Evolutionary conservation across 345 rosid species (phyloP), one percentile per base, ranked within the genome.

Genomic region (Populus deltoides): DNA sequence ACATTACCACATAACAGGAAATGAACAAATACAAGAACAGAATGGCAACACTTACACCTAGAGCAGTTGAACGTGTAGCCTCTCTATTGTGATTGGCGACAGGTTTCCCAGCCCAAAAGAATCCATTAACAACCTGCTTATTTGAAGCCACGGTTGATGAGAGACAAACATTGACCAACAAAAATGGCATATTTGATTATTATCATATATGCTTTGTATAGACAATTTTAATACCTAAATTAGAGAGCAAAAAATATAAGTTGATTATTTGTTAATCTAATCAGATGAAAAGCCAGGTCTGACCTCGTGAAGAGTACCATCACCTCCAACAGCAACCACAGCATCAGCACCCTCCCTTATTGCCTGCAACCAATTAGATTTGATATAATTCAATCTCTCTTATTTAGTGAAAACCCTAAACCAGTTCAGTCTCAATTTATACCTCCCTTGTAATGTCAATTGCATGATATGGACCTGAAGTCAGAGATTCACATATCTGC

Each of bases 261-360:
- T 47, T 47, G 53, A 15, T 12, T 61, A 24, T 8, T 1, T 61
- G 9, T 43, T 61, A n/a, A 61, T 61, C 25, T 24, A 61, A 22
- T 61, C 22, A 24, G 66, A 61, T 7, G 25, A 47, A 47, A 76
- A 69, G 27, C 78, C 27, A 70, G 80, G 43, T 24, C 68, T 33
- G 66, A 93, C 98, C 97, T 96, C 98, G 36, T 96, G 99, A 83
- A 96, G 85, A 55, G 99, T 96, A 75, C 99, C 98, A 84, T 96
- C 99, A 33, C 99, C 99, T 83, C 99, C 99, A 25, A 96, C 99
- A 41, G 99, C 98, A 88, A 96, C 88, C 74, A 96, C 98, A 77
- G 98, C 98, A 84, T 93, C 97, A 47, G 92, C 98, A 36, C 98
- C 98, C 79, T 90, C 92, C 77, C 90, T 86, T 75, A 96, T 96